Evolutionary conservation across 305 asterid genomes (phyloP).

Genomic region (Fraxinus platypoda): DNA sequence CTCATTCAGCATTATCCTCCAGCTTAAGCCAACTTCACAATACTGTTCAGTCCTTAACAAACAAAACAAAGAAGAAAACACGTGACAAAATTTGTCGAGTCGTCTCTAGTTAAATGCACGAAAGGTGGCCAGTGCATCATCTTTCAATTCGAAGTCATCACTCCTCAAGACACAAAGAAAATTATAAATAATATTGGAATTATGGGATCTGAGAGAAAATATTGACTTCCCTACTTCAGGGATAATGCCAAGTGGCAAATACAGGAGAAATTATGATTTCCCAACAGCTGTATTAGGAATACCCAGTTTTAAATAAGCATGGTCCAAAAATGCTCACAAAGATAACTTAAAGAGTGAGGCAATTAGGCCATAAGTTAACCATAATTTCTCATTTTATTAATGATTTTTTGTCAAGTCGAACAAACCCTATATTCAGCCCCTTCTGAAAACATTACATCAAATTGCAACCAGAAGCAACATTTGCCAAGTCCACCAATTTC

Average conservation of each 20-base stretch:
- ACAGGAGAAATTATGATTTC: neutral
- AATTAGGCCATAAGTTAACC: neutral
- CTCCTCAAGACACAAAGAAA: neutral
- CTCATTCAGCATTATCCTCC: no score
- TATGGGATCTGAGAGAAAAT: neutral
- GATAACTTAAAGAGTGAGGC: neutral
- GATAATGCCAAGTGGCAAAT: neutral
- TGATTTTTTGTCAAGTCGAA: neutral
- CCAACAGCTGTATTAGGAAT: neutral
- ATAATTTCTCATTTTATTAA: neutral
- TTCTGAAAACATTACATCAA: neutral
- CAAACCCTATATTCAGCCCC: neutral
- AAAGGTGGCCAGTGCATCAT: neutral
- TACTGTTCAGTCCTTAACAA: neutral
- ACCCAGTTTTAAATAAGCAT: neutral
- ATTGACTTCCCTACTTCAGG: neutral
- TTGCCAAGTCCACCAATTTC: constrained; percentile 8
- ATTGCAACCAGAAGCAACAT: constrained; percentile 9
- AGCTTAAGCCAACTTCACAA: no score
- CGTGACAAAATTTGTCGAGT: neutral
- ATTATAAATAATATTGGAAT: neutral
- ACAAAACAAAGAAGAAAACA: neutral
- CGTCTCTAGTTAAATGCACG: neutral
- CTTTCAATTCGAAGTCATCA: neutral
- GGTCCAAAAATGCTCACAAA: neutral